These are phyloP conservation scores for Didymosphaeria variabile DNA, from an alignment of 2,329 filamentous ascomycete species.

Conservation along the genomic window DNA sequence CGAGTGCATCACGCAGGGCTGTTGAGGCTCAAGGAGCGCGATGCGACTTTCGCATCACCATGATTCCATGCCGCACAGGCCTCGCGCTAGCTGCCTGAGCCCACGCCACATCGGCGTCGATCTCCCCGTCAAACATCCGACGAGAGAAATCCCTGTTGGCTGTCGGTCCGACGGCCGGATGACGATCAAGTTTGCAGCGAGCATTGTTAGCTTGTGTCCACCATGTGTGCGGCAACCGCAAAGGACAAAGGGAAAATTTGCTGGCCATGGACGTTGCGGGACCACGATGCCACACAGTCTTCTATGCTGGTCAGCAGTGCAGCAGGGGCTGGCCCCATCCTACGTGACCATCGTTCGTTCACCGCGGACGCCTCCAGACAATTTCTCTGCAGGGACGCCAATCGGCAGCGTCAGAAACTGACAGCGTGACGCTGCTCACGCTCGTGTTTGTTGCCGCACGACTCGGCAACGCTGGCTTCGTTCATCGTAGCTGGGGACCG, in stretches of 20 bases:
- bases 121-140: constrained; percentile 4
- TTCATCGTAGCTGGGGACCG: background rate
- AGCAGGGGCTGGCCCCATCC: background rate
- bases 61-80: constrained; percentile 9
- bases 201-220: too few species aligned
- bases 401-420: background rate
- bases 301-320: background rate
- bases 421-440: constrained; percentile 5
- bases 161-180: constrained; percentile 3
- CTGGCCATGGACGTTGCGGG: too few species aligned
- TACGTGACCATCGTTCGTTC: background rate
- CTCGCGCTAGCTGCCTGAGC: background rate
- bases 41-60: background rate
- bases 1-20: constrained; percentile 1
- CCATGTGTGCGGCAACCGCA: background rate
- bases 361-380: background rate
- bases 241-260: background rate
- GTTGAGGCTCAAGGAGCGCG: constrained; percentile 8
- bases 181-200: background rate
- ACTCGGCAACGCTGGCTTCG: background rate
- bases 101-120: background rate
- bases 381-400: background rate
- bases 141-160: background rate
- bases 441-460: constrained; percentile 3
- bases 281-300: background rate